Percentiles rank a stretch among this genome's conserved stretches.
Conservation (phyloP, 2,329 filamentous ascomycete genomes). For the Curvularia lunata region DNA sequence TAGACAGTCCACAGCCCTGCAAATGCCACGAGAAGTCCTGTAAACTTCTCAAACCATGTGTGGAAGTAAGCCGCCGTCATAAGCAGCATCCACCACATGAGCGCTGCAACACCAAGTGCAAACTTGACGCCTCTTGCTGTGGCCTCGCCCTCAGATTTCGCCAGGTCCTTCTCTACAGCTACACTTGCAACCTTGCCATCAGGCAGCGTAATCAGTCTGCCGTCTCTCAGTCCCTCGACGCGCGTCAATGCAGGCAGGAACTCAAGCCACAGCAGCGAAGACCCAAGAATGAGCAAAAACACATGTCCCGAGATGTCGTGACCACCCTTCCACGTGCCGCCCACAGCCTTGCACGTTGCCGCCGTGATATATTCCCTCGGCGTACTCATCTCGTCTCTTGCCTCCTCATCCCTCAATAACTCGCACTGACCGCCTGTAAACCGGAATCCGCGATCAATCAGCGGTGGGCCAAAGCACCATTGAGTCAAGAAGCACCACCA, state of each 20-base stretch:
- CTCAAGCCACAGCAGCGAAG: constrained; percentile 81
- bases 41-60: constrained; percentile 93
- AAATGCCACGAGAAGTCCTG: constrained; percentile 57
- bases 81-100: constrained; percentile 94
- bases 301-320: constrained; percentile 97
- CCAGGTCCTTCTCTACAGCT: constrained; percentile 48
- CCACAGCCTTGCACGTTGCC: constrained; percentile 79
- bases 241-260: constrained; percentile 67
- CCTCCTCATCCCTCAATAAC: constrained; percentile 57
- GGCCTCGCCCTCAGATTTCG: constrained; percentile 49
- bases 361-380: constrained; percentile 67
- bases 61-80: constrained; percentile 99
- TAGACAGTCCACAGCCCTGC: constrained; percentile 55
- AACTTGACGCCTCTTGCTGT: constrained; percentile 62
- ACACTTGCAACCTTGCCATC: constrained; percentile 66
- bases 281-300: constrained; percentile 86
- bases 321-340: constrained; percentile 87
- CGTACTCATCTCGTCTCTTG: constrained; percentile 55
- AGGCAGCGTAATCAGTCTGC: constrained; percentile 68
- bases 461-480: constrained; percentile 91
- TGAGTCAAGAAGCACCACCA: constrained; percentile 91
- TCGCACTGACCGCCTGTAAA: constrained; percentile 87
- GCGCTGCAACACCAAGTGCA: constrained; percentile 63
- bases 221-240: constrained; percentile 60
- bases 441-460: constrained; percentile 90